Conservation (phyloP, 768 basidiomycete species). For the Mycena vulgaris region DNA sequence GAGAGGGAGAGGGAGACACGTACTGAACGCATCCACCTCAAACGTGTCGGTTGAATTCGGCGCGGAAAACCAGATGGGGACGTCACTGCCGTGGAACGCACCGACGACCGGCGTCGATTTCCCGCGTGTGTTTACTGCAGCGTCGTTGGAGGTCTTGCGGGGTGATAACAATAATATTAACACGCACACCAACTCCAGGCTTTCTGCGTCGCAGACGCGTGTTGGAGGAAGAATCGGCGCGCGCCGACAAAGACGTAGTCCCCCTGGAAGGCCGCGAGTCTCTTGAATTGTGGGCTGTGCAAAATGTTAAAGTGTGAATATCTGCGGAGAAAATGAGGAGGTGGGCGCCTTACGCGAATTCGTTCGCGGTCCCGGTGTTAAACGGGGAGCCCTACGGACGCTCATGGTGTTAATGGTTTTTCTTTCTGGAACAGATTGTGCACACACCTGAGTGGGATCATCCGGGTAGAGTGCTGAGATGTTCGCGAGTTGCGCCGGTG, state of each 20-base stretch:
- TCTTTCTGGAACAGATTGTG: too few relatives aligned
- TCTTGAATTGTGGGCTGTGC: too few relatives aligned
- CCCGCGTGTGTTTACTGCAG: conserved; percentile 22
- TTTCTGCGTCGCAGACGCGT: conserved; percentile 41
- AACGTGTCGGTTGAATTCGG: too few relatives aligned
- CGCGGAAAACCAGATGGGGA: too few relatives aligned
- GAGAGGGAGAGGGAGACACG: neutral
- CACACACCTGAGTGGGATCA: conserved; percentile 27
- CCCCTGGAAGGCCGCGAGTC: too few relatives aligned
- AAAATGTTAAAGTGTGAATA: neutral
- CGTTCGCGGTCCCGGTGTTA: conserved; percentile 40
- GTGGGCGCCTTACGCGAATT: conserved; percentile 33
- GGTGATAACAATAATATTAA: neutral
- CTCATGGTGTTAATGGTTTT: too few relatives aligned
- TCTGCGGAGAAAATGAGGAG: neutral
- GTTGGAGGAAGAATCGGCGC: conserved; percentile 47
- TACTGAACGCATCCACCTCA: conserved; percentile 10
- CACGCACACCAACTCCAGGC: too few relatives aligned
- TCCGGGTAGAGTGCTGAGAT: conserved; percentile 29
- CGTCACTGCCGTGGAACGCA: conserved; percentile 35
- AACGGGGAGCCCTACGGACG: too few relatives aligned
- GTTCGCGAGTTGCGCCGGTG: conserved; percentile 24
- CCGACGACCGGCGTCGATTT: conserved; percentile 35
- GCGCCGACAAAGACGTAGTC: conserved; percentile 41
- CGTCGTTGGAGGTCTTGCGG: too few relatives aligned